These are phyloP conservation scores for Metschnikowia sp. DNA, from an alignment of 805 yeast genomes.

Conservation along the genomic window DNA sequence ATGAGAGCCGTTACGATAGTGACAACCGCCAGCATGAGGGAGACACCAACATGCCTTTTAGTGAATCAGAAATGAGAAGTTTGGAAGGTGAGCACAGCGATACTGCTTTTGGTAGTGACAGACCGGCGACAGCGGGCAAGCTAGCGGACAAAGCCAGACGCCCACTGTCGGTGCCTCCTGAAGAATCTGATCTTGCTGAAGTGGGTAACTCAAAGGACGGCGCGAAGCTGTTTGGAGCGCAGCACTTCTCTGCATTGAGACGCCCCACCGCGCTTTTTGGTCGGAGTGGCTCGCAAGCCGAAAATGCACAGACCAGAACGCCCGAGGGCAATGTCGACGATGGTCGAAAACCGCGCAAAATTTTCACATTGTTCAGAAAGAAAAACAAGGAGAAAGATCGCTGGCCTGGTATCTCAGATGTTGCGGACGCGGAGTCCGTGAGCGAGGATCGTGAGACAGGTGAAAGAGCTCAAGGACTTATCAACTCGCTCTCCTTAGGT, in stretches of 20 bases:
- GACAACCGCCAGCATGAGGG: conserved; percentile 29
- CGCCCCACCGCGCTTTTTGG: conserved; percentile 12
- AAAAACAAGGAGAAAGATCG: conserved; percentile 24
- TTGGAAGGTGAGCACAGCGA: conserved; percentile 4
- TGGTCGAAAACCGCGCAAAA: conserved; percentile 17
- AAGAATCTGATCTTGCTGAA: conserved; percentile 1
- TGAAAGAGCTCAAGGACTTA: conserved; percentile 33
- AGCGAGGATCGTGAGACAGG: conserved; percentile 30
- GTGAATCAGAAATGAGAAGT: conserved; percentile 13
- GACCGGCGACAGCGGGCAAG: not conserved
- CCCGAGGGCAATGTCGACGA: conserved; percentile 18
- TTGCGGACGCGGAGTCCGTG: conserved; percentile 14
- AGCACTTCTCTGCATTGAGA: conserved; percentile 10
- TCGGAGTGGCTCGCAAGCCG: conserved; percentile 8
- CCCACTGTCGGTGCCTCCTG: conserved; percentile 7
- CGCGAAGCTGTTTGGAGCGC: conserved; percentile 7
- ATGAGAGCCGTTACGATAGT: conserved; percentile 29
- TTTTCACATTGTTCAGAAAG: conserved; percentile 25
- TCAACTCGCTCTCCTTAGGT: conserved; percentile 53
- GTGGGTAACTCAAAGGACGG: conserved; percentile 1
- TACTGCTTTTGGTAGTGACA: not conserved
- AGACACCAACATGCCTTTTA: conserved; percentile 19
- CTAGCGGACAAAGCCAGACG: not conserved
- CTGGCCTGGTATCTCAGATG: conserved; percentile 15
- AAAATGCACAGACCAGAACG: conserved; percentile 4